A percentile compares a stretch with the other conserved stretches of the same genome.
Conservation (phyloP, 495 filamentous ascomycete genomes). For the Penicillium lagena region DNA sequence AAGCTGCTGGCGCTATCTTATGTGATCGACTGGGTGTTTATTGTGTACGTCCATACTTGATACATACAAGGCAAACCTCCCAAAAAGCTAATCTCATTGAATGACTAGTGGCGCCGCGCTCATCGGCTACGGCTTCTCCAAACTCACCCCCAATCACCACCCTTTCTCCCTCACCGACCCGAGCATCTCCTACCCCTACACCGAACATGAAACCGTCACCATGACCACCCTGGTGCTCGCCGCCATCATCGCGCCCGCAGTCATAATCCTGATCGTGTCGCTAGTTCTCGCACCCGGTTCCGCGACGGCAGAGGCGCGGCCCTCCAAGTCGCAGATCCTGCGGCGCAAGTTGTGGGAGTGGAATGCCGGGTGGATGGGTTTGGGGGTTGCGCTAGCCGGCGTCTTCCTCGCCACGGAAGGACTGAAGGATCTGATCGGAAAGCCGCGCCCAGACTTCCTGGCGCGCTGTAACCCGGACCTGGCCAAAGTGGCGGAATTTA, state of each 20-base stretch:
- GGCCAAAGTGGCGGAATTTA: constrained; percentile 28
- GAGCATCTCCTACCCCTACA: constrained; percentile 52
- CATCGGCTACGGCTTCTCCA: constrained; percentile 40
- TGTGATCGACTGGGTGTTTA: constrained; percentile 48
- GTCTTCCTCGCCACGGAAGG: constrained; percentile 55
- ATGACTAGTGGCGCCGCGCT: constrained; percentile 33
- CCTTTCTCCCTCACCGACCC: constrained; percentile 48
- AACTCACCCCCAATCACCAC: constrained; percentile 31
- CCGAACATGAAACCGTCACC: constrained; percentile 48
- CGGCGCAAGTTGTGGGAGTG: constrained; percentile 55
- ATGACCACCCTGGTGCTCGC: constrained; percentile 42
- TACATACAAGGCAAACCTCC: background rate
- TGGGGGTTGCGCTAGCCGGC: constrained; percentile 48
- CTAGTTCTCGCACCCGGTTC: constrained; percentile 46
- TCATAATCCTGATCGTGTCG: constrained; percentile 42
- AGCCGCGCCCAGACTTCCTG: constrained; percentile 59
- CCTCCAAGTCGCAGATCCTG: constrained; percentile 29
- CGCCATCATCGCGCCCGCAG: constrained; percentile 45
- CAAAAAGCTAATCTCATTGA: background rate
- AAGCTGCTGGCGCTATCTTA: constrained; percentile 42
- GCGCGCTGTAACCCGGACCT: constrained; percentile 54
- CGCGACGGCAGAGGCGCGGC: constrained; percentile 2
- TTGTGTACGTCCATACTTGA: constrained; percentile 30
- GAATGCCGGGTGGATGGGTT: constrained; percentile 59
- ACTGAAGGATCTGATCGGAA: constrained; percentile 58